Conservation (phyloP, 768 basidiomycete species). For the Rhizopogon rudus region DNA sequence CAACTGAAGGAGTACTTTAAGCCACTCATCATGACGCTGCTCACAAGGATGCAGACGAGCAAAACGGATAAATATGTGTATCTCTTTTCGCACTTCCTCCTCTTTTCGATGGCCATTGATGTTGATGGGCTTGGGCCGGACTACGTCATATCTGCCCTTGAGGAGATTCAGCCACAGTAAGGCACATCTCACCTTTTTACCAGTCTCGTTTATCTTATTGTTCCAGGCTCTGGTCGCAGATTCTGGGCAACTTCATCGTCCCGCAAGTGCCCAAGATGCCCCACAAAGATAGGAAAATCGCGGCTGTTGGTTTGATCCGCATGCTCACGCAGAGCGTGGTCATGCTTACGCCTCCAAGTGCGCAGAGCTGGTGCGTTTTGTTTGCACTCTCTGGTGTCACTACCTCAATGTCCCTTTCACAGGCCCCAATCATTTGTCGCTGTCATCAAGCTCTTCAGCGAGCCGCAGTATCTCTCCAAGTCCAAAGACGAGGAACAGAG, state of each 20-base stretch:
- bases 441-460: conserved; percentile 70
- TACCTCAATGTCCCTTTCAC: neutral
- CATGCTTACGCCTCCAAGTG: conserved; percentile 63
- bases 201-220: neutral
- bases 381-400: neutral
- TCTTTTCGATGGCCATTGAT: conserved; percentile 71
- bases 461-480: conserved; percentile 62
- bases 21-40: conserved; percentile 66
- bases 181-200: conserved; percentile 11
- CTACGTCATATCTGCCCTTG: conserved; percentile 69
- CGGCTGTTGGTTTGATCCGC: conserved; percentile 73
- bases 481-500: conserved; percentile 40
- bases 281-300: conserved; percentile 80
- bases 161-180: conserved; percentile 82
- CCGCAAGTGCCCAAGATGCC: conserved; percentile 80
- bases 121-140: conserved; percentile 74
- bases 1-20: conserved; percentile 71
- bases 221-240: conserved; percentile 69
- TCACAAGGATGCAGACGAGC: conserved; percentile 82
- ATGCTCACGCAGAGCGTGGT: conserved; percentile 69
- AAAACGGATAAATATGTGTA: conserved; percentile 89
- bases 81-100: conserved; percentile 73
- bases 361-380: conserved; percentile 56
- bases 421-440: conserved; percentile 72
- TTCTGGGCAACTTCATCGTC: conserved; percentile 71